Percentiles rank a stretch among this genome's conserved stretches.
Conservation (phyloP, 257 asterid genomes). For the Przewalskia tangutica region DNA sequence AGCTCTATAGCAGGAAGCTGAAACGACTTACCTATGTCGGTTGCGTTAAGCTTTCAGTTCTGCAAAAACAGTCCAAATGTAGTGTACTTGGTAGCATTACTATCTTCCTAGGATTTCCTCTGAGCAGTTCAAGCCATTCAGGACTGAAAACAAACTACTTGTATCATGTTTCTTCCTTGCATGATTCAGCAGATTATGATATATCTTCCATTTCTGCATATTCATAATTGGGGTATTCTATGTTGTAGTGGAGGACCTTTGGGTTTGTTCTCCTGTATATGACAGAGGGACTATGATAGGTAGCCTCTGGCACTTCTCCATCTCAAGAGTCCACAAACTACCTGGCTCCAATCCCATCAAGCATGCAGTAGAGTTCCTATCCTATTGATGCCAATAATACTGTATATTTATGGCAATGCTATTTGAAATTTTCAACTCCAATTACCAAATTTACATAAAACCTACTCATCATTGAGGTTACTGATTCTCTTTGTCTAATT, state of each 20-base stretch:
- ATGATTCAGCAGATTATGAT: background rate
- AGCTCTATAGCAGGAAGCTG: background rate
- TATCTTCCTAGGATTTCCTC: background rate
- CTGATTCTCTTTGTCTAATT: background rate
- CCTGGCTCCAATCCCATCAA: background rate
- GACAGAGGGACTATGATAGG: background rate
- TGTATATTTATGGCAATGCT: background rate
- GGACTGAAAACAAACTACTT: background rate
- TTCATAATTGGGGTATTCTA: background rate
- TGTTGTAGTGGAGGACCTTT: background rate
- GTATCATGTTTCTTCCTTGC: background rate
- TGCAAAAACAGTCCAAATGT: background rate
- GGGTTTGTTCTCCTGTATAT: background rate
- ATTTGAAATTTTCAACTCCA: background rate
- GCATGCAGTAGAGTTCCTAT: background rate
- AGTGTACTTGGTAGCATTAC: too few species aligned
- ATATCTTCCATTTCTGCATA: background rate
- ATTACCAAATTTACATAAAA: background rate
- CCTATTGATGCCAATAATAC: background rate
- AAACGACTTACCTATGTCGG: background rate
- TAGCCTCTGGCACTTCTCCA: background rate
- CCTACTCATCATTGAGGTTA: background rate
- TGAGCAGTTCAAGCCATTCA: background rate
- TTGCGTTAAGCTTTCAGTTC: background rate
- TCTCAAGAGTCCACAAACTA: background rate